Evolutionary conservation across 345 rosid species (phyloP), one percentile per base, ranked within the genome.

Genomic region (Boechera retrofracta): DNA sequence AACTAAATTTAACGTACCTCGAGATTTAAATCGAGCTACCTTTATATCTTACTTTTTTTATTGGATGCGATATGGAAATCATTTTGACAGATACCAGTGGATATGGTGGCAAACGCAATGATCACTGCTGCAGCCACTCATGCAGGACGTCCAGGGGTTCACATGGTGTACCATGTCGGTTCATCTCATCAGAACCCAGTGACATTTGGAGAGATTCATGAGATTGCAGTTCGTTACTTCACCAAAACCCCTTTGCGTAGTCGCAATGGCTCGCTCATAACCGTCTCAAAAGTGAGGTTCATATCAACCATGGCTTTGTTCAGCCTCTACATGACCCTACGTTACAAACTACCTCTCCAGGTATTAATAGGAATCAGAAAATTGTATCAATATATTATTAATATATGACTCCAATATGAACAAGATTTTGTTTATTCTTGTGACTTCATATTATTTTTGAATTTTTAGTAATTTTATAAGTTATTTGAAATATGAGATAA

Each of bases 31-130:
- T 31, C 32, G 32, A 4, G 32, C 32, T 31, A 31, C 4, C 5
- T 31, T 31, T 3, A 31, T 31, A 31, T 31, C 32, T 31, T 21
- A 21, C 24, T 21, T 21, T 31, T 3, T 4, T 31, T 31, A 3
- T 31, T 31, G 29, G 29, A 28, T 28, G 29, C 29, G 29, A 28
- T 28, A 28, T 28, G 29, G 3, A 28, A 28, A 28, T 28, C 29
- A 28, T 28, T 10, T 41, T 41, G 44, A 41, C 36, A 78, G 81
- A 78, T 78, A 59, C 78, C 81, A 32, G 81, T 73, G 3, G 81
- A 78, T 73, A 78, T 78, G 81, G 81, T 78, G 16, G 69, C 63
- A 52, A 78, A 78, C 24, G 74, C 81, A 10, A 78, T 78, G 78
- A 67, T 78, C 53, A 48, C 42, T 2, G 69, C 77, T 49, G 69